Conservation (phyloP, 768 basidiomycete genomes). For the Hebeloma cylindrosporum region DNA sequence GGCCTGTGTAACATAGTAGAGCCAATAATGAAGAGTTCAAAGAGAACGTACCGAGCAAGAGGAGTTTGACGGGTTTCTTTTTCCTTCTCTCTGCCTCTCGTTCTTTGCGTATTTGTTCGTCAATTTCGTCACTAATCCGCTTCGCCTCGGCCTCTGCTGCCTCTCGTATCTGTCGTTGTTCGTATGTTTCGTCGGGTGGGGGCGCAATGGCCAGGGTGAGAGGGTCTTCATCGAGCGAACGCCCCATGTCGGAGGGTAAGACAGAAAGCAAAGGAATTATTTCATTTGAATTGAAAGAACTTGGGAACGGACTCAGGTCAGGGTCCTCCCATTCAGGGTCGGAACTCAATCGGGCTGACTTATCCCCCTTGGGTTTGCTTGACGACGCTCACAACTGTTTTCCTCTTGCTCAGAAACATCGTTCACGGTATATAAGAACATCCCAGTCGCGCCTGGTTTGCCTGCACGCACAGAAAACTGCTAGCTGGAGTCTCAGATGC, state of each 20-base stretch:
- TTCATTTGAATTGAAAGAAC: too few relatives aligned
- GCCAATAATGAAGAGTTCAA: constrained; percentile 3
- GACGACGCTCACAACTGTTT: too few relatives aligned
- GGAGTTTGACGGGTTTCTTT: constrained; percentile 68
- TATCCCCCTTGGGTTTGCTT: too few relatives aligned
- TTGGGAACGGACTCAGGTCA: too few relatives aligned
- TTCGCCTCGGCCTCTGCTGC: constrained; percentile 62
- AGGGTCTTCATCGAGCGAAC: constrained; percentile 56
- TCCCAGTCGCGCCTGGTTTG: too few relatives aligned
- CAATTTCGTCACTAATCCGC: constrained; percentile 69
- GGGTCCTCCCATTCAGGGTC: too few relatives aligned
- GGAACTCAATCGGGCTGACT: too few relatives aligned
- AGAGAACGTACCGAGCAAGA: constrained; percentile 57
- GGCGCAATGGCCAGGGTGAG: constrained; percentile 60
- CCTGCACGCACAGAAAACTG: too few relatives aligned
- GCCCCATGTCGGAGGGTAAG: constrained; percentile 20
- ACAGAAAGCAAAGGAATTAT: background rate
- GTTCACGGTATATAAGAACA: too few relatives aligned
- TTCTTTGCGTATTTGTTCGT: constrained; percentile 69
- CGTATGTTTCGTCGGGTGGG: constrained; percentile 60
- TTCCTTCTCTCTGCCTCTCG: constrained; percentile 56
- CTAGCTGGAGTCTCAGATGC: too few relatives aligned
- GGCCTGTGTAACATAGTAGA: constrained; percentile 35
- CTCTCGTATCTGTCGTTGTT: constrained; percentile 55
- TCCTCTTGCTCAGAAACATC: too few relatives aligned